phyloP scores from a whole-genome alignment of 225 moss, liverwort and hornwort genomes.

The Straminergon stramineum region DNA sequence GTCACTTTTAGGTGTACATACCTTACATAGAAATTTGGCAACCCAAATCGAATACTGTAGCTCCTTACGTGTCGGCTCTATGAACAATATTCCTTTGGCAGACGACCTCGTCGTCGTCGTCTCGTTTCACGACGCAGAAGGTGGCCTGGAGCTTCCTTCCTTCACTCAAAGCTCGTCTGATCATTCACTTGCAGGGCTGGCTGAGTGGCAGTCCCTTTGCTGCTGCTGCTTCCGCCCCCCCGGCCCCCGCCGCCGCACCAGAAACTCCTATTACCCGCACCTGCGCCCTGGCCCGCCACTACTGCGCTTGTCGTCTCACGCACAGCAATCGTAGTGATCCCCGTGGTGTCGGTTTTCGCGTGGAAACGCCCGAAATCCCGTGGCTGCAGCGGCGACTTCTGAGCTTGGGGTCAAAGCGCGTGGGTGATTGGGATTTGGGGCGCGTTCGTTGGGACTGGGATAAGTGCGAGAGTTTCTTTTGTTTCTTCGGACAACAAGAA shows the following conservation, averaged over 20 bases:
- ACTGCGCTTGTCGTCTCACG: background rate
- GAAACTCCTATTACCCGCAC: background rate
- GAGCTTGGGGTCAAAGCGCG: background rate
- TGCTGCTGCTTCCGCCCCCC: background rate
- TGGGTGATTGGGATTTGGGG: background rate
- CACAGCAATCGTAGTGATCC: background rate
- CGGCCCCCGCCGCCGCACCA: background rate
- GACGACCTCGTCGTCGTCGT: background rate
- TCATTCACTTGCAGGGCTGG: background rate
- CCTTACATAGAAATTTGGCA: background rate
- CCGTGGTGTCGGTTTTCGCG: background rate
- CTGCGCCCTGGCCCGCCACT: background rate
- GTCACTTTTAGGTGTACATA: no score
- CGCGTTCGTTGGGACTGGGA: background rate
- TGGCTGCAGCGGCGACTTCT: background rate
- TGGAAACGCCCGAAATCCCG: background rate
- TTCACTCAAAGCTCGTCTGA: background rate
- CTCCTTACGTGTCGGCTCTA: background rate
- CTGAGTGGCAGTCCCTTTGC: background rate
- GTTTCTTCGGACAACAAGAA: background rate
- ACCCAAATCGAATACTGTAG: background rate
- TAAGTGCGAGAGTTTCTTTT: background rate
- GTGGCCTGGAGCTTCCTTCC: background rate
- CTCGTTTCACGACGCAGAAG: background rate
- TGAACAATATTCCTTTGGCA: background rate